These are phyloP conservation scores for Pythium brassicae DNA, from an alignment of 352 stramenopile species.

Conservation along the genomic window DNA sequence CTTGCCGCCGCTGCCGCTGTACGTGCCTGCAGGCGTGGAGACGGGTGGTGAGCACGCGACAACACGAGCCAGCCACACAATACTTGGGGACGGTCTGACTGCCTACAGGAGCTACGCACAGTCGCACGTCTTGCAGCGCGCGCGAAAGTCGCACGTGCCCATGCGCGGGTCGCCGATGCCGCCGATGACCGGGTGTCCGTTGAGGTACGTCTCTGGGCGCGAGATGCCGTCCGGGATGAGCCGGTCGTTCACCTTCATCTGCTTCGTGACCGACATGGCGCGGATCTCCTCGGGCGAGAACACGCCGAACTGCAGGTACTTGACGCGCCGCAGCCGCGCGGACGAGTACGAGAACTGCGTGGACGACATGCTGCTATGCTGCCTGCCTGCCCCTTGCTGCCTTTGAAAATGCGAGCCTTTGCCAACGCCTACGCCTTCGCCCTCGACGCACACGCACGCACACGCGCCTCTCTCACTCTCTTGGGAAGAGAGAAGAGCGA, in stretches of 20 bases:
- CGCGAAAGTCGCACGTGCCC: slow-evolving; percentile 90
- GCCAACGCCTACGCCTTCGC: slow-evolving; percentile 6
- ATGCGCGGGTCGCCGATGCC: slow-evolving; percentile 98
- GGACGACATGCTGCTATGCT: slow-evolving; percentile 45
- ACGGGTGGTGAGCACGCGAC: neutral
- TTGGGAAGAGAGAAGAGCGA: neutral
- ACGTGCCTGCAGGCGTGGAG: slow-evolving; percentile 42
- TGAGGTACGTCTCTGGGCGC: slow-evolving; percentile 82
- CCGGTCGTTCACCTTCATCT: slow-evolving; percentile 96
- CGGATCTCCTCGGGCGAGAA: slow-evolving; percentile 97
- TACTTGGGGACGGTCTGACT: neutral
- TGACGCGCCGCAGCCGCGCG: slow-evolving; percentile 92
- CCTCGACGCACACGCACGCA: neutral
- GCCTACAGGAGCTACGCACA: slow-evolving; percentile 42
- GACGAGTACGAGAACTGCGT: slow-evolving; percentile 96
- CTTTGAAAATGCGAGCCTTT: no score
- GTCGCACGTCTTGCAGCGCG: slow-evolving; percentile 90
- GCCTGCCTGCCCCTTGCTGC: slow-evolving; percentile 11
- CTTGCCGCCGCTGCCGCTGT: slow-evolving; percentile 89
- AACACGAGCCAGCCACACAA: neutral
- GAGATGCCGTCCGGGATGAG: slow-evolving; percentile 96
- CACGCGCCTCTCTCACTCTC: slow-evolving; percentile 11
- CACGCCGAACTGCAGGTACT: slow-evolving; percentile 98
- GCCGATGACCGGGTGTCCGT: slow-evolving; percentile 96
- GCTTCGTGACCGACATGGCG: slow-evolving; percentile 96